Percentiles rank a stretch among this genome's conserved stretches.
Evolutionary conservation across 305 asterid genomes (phyloP).

Genomic region (Fraxinus angustifolia): DNA sequence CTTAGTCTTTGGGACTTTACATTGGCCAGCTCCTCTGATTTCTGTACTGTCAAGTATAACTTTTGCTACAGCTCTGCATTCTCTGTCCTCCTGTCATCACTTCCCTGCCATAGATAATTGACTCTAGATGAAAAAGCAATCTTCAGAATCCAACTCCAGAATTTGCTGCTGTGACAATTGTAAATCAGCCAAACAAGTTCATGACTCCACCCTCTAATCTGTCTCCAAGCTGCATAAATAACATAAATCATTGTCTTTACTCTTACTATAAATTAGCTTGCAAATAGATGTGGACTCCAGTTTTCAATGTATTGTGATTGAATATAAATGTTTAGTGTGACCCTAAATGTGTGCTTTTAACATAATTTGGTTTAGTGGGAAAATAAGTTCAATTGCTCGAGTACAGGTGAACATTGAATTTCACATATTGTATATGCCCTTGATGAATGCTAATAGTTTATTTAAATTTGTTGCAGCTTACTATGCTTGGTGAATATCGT

Average conservation of each 20-base stretch:
- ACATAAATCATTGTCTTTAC: not conserved
- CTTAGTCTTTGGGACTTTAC: not conserved
- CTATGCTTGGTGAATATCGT: conserved; percentile 71
- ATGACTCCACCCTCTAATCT: not conserved
- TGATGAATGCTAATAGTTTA: conserved; percentile 24
- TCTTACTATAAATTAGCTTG: not conserved
- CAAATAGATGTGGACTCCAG: not conserved
- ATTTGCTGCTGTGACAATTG: not conserved
- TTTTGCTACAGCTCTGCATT: not conserved
- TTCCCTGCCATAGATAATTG: not conserved
- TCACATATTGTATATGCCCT: not conserved
- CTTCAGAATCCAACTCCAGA: not conserved
- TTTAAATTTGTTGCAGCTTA: conserved; percentile 56
- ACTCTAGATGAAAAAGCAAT: not conserved
- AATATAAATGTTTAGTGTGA: not conserved
- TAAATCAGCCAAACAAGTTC: not conserved
- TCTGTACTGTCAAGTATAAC: not conserved
- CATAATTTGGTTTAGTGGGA: not conserved
- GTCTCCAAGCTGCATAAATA: not conserved
- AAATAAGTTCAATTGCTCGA: conserved; percentile 16
- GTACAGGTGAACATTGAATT: conserved; percentile 11
- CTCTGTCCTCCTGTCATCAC: not conserved
- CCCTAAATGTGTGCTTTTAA: not conserved
- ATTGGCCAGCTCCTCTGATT: not conserved
- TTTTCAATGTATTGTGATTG: not conserved